A percentile compares a stretch with the other conserved stretches of the same genome.
Evolutionary conservation across 208 protist species (phyloP).

Genomic region (Zelonia costaricensis): DNA sequence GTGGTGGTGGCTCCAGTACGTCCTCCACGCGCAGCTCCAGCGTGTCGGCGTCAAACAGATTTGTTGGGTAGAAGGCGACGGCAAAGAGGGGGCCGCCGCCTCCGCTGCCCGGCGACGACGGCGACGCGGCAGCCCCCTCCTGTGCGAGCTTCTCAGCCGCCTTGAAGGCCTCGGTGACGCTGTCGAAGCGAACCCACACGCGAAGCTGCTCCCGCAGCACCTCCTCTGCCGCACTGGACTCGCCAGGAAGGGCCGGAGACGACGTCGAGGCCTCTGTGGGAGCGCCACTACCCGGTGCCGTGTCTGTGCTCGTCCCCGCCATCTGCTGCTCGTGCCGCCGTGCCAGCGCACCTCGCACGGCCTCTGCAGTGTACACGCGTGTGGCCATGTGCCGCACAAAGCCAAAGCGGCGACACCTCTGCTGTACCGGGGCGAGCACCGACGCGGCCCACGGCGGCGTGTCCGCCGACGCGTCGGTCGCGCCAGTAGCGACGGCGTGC

Average conservation of each 20-base stretch:
- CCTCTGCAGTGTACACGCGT: slow-evolving; percentile 26
- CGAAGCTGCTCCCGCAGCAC: slow-evolving; percentile 48
- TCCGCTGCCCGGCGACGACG: not conserved
- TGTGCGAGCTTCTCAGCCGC: slow-evolving; percentile 56
- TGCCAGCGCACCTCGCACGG: slow-evolving; percentile 12
- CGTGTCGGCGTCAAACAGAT: slow-evolving; percentile 52
- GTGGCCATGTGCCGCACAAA: slow-evolving; percentile 56
- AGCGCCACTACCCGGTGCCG: too few relatives aligned
- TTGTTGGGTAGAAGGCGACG: slow-evolving; percentile 68
- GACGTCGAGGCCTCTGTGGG: not conserved
- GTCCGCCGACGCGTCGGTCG: not conserved
- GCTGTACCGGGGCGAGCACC: slow-evolving; percentile 37
- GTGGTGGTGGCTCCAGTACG: not conserved
- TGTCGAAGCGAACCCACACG: slow-evolving; percentile 84
- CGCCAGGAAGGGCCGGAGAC: not conserved
- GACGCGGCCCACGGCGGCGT: slow-evolving; percentile 12
- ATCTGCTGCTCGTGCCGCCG: not conserved
- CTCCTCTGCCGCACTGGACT: slow-evolving; percentile 21
- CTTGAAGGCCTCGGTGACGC: slow-evolving; percentile 81
- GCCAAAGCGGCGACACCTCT: slow-evolving; percentile 53
- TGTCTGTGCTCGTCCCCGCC: not conserved
- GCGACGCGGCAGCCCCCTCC: not conserved
- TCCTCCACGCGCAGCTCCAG: slow-evolving; percentile 41
- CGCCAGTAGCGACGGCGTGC: slow-evolving; percentile 17
- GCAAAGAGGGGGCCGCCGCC: slow-evolving; percentile 22